Evolutionary conservation across 768 basidiomycete genomes (phyloP), one percentile per base, ranked within the genome.

Genomic region (Pholiota microspora): DNA sequence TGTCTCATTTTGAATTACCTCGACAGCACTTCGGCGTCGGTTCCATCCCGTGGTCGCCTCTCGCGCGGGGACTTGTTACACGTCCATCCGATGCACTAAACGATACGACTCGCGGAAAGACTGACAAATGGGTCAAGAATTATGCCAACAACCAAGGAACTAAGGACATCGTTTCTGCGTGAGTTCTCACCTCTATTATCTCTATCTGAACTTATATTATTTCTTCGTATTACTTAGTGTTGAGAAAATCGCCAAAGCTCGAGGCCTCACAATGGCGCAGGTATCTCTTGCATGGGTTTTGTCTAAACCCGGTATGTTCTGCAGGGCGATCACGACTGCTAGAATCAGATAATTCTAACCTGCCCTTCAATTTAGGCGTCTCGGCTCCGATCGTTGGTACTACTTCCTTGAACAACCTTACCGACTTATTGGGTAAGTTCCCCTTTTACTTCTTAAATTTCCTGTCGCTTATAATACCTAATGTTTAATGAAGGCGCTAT

Each of bases 1-100:
- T 21, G 4, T 16, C 15, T 23, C 9, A 40, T 23, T 24, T 5
- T 9, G 1, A 32, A 81, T 77, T 62, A 77, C 56, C 75, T 80
- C 38, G 81, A 81, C 28, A 81, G 77, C 62, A 77, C 56, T 75
- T 80, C 38, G 81, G 81, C 28, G 79, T 81, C 23, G 83, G 81
- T 0, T 66, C 75, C 16, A 83, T 84, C 45, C 81, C 82, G 0
- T 86, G 83, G 83, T 81, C 79, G 10, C 81, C 83, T 0, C 73
- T 84, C 12, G 81, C 72, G 6, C 72, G 79, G 15, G 84, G 84
- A 9, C 44, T 53, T 28, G 44, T 53, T 24, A 73, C 78, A 8
- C 74, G 81, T 23, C 78, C 79, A 4, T 21, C 38, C 13, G 44
- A 8, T 70, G 78, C 16, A 82, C 82, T 73, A 76, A 7, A 73